A percentile compares a stretch with the other conserved stretches of the same genome.
Evolutionary conservation across 2,329 filamentous ascomycete species (phyloP).

Genomic region (Colletotrichum somersetense): DNA sequence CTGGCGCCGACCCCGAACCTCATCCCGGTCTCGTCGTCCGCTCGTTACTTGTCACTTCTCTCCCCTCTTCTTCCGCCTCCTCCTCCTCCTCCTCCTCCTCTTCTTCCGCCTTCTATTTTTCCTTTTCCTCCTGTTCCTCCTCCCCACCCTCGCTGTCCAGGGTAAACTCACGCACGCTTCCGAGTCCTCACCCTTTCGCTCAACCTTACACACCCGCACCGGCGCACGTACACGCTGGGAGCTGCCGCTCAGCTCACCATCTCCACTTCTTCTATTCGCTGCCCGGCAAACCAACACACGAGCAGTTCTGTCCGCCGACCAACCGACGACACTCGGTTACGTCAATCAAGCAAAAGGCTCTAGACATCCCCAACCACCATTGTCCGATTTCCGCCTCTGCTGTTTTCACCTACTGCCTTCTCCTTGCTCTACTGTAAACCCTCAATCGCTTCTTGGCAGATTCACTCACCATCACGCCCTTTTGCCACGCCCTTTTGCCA

Average conservation of each 20-base stretch:
- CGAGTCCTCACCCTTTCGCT: not conserved
- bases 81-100: not conserved
- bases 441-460: not conserved
- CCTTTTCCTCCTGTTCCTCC: not conserved
- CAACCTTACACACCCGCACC: not conserved
- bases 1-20: not conserved
- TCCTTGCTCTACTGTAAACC: not conserved
- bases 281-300: constrained; percentile 29
- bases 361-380: constrained; percentile 19
- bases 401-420: not conserved
- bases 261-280: constrained; percentile 20
- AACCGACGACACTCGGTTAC: constrained; percentile 26
- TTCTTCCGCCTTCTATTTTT: no score
- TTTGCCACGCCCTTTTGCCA: constrained; percentile 6
- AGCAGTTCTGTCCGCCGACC: constrained; percentile 3
- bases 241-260: constrained; percentile 4
- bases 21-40: not conserved
- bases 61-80: not conserved
- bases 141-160: not conserved
- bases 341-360: constrained; percentile 11
- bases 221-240: no score
- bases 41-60: constrained; percentile 12
- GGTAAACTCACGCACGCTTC: not conserved
- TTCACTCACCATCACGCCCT: not conserved
- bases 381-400: constrained; percentile 8